Percentiles rank a stretch among this genome's conserved stretches.
Conservation (phyloP, 306 rosid genomes). For the Phaseolus lunatus region DNA sequence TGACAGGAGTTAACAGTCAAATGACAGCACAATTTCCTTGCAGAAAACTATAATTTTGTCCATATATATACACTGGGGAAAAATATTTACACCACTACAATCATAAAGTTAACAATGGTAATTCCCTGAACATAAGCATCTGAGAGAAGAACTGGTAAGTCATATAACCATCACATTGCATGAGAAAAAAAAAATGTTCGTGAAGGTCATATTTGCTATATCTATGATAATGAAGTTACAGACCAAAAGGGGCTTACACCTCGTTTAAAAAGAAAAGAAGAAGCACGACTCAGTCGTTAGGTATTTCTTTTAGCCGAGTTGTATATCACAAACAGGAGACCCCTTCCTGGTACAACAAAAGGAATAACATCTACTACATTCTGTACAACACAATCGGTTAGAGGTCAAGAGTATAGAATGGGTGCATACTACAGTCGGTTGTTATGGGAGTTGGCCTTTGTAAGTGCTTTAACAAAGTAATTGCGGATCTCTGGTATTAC, state of each 20-base stretch:
- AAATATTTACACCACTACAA: conserved; percentile 41
- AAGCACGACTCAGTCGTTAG: conserved; percentile 46
- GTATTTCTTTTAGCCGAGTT: conserved; percentile 49
- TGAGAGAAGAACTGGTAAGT: conserved; percentile 10
- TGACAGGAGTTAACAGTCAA: conserved; percentile 6
- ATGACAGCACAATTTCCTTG: conserved; percentile 34
- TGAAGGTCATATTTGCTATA: conserved; percentile 55
- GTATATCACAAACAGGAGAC: conserved; percentile 55
- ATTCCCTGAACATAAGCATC: conserved; percentile 37
- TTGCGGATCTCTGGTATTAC: conserved; percentile 79
- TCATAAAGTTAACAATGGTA: conserved; percentile 37
- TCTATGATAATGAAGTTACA: conserved; percentile 50
- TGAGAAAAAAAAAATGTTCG: conserved; percentile 47
- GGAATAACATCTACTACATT: conserved; percentile 58
- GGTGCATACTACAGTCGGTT: conserved; percentile 60
- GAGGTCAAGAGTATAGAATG: conserved; percentile 60
- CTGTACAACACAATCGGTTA: conserved; percentile 88
- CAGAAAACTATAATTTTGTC: conserved; percentile 21
- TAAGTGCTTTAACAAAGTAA: conserved; percentile 82
- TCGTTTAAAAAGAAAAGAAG: conserved; percentile 32
- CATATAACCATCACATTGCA: conserved; percentile 58
- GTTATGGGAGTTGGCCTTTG: conserved; percentile 71
- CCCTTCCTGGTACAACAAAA: conserved; percentile 53
- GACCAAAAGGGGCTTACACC: conserved; percentile 45
- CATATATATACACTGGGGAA: conserved; percentile 46